Evolutionary conservation across 2,329 filamentous ascomycete genomes (phyloP).

Genomic region (Sarocladium strictum): DNA sequence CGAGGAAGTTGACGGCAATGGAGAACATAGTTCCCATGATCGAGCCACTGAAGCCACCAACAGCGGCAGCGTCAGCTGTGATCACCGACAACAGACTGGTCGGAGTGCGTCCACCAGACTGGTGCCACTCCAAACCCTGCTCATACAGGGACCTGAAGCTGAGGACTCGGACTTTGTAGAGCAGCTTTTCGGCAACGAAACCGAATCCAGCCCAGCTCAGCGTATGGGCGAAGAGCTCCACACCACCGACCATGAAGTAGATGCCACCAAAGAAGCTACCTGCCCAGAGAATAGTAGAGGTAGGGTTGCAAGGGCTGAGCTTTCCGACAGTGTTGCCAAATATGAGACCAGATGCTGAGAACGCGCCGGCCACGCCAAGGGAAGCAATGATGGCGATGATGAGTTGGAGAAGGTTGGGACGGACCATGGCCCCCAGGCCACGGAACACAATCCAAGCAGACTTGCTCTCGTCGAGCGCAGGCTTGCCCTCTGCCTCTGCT

Average conservation of each 20-base stretch:
- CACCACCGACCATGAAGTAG: constrained; percentile 22
- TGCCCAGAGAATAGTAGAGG: constrained; percentile 21
- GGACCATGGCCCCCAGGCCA: constrained; percentile 61
- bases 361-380: constrained; percentile 18
- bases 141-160: constrained; percentile 26
- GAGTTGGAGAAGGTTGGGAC: constrained; percentile 79
- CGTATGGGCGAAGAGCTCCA: constrained; percentile 17
- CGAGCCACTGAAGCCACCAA: constrained; percentile 48
- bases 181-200: constrained; percentile 14
- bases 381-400: constrained; percentile 44
- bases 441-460: constrained; percentile 54
- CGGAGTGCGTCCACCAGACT: constrained; percentile 56
- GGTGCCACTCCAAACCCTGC: constrained; percentile 49
- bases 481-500: constrained; percentile 18
- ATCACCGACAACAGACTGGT: constrained; percentile 59
- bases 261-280: constrained; percentile 34
- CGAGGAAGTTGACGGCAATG: constrained; percentile 29
- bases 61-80: constrained; percentile 60
- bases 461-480: constrained; percentile 20
- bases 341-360: constrained; percentile 26
- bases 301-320: constrained; percentile 21
- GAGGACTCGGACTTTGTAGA: constrained; percentile 2
- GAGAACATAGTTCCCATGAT: constrained; percentile 37
- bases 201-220: constrained; percentile 16
- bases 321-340: constrained; percentile 23